Evolutionary conservation across 345 rosid species (phyloP).

Genomic region (Turnera subulata): DNA sequence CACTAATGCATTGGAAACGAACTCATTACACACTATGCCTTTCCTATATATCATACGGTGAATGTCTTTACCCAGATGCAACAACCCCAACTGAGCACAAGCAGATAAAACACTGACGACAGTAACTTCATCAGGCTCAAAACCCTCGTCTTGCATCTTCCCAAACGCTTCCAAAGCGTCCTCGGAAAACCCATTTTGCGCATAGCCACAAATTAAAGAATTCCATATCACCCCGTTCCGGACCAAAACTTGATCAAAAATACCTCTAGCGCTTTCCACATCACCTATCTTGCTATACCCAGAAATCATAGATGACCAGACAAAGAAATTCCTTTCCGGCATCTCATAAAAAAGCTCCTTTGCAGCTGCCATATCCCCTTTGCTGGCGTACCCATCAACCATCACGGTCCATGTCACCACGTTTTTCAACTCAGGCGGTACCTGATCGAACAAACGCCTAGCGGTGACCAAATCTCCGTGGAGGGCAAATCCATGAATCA

Average conservation of each 20-base stretch:
- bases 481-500: slow-evolving; percentile 62
- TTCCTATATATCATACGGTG: slow-evolving; percentile 36
- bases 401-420: slow-evolving; percentile 75
- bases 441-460: slow-evolving; percentile 50
- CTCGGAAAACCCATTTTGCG: slow-evolving; percentile 51
- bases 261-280: slow-evolving; percentile 43
- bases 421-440: slow-evolving; percentile 47
- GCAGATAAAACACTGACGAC: slow-evolving; percentile 60
- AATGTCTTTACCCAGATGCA: slow-evolving; percentile 58
- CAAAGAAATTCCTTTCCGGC: slow-evolving; percentile 62
- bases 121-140: slow-evolving; percentile 61
- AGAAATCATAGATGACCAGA: slow-evolving; percentile 77
- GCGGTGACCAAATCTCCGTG: slow-evolving; percentile 45
- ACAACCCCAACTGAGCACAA: slow-evolving; percentile 61
- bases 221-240: slow-evolving; percentile 73
- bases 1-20: slow-evolving; percentile 45
- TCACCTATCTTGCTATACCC: slow-evolving; percentile 62
- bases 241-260: slow-evolving; percentile 41
- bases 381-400: slow-evolving; percentile 57
- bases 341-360: slow-evolving; percentile 48
- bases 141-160: slow-evolving; percentile 52
- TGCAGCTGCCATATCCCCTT: slow-evolving; percentile 55
- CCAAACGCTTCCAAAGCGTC: slow-evolving; percentile 52
- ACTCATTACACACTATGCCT: slow-evolving; percentile 46
- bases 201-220: slow-evolving; percentile 59